Conservation (phyloP, 208 protist species). For the Angomonas desouzai region DNA sequence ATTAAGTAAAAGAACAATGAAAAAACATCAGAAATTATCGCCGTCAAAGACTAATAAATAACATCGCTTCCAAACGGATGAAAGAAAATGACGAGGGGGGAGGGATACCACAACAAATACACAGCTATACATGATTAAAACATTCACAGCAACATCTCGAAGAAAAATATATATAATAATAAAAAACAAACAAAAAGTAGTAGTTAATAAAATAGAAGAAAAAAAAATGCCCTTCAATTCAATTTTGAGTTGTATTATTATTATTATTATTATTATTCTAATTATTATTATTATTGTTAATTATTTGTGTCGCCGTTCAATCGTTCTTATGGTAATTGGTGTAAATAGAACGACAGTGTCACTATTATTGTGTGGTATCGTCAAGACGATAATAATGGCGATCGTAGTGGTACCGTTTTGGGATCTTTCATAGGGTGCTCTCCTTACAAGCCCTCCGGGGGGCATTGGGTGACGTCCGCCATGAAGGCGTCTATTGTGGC, state of each 20-base stretch:
- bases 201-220: background rate
- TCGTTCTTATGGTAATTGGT: too few species aligned
- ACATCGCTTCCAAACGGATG: too few species aligned
- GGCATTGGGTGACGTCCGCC: background rate
- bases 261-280: background rate
- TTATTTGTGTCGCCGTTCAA: too few species aligned
- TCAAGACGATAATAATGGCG: too few species aligned
- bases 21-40: too few species aligned
- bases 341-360: too few species aligned
- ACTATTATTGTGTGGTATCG: too few species aligned
- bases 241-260: background rate
- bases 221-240: background rate
- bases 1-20: too few species aligned
- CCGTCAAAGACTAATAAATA: too few species aligned
- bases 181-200: slow-evolving; percentile 13
- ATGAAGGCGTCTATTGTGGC: slow-evolving; percentile 12
- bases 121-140: background rate
- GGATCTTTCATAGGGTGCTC: too few species aligned
- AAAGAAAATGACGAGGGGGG: slow-evolving; percentile 11
- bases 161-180: slow-evolving; percentile 7
- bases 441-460: background rate
- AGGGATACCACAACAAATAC: background rate
- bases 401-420: too few species aligned
- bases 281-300: slow-evolving; percentile 10
- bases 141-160: slow-evolving; percentile 1